Evolutionary conservation across 192 early-diverging fungal genomes (phyloP), one percentile per base, ranked within the genome.

Genomic region (Coemansia biformis): DNA sequence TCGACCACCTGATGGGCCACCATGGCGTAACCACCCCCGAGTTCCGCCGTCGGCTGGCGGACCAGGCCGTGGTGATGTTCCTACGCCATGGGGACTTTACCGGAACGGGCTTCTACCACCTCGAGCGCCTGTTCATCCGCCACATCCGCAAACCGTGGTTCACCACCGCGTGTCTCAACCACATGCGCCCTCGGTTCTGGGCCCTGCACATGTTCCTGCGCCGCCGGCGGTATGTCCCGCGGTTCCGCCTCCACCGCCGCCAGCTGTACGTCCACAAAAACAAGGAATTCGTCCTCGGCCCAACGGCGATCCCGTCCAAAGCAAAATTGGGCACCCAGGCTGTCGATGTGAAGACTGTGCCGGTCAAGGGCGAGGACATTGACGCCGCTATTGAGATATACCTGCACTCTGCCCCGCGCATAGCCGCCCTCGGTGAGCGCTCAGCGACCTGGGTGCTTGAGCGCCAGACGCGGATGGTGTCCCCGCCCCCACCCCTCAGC

Each of bases 131-230:
- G 5, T 43, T 69, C 22, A 35, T 61, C 8, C 48, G 46, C 18
- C 42, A 41, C 18, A 55, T 63, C 11, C 32, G 17, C 38, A 38
- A 43, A 15, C 49, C 56, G 12, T 17, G 48, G 21, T 59, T 71
- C 22, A 29, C 67, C 4, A 24, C 28, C 3, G 9, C 18, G 0
- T 58, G 51, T 24, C 22, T 51, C 10, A 57, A 62, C 24, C 1
- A 14, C 6, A n/a, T 55, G 43, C 46, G 50, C 0, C 48, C 60
- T 2, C 38, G 67, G 9, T 54, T 71, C 35, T 71, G 67, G 67
- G 47, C 50, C 0, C 43, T 71, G 43, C 48, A 71, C n/a, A 59
- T 63, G 60, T 71, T 71, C 16, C 43, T 71, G 43, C 50, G 67
- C 5, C 38, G 51, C 8, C 40, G 19, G n/a, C 45, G 16, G 26